Conservation (phyloP, 352 stramenopile species). For the Phytophthora melonis region DNA sequence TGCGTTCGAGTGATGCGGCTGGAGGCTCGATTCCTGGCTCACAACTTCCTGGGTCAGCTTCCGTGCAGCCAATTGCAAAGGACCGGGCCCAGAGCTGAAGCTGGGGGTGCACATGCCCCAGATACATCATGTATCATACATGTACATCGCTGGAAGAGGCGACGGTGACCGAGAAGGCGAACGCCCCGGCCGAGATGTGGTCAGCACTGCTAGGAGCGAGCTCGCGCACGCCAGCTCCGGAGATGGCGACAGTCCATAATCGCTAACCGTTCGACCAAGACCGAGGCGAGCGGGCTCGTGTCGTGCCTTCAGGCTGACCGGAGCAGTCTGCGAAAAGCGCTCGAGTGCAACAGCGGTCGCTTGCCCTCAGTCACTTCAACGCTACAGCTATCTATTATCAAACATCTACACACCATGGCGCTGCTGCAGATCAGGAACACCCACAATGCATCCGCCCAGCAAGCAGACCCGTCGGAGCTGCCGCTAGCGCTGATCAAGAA, state of each 20-base stretch:
- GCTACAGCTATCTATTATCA: background rate
- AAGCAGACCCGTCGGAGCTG: constrained; percentile 22
- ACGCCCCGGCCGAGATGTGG: constrained; percentile 13
- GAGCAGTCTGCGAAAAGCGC: constrained; percentile 42
- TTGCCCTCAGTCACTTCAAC: constrained; percentile 20
- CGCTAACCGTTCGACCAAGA: constrained; percentile 14
- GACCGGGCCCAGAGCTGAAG: constrained; percentile 13
- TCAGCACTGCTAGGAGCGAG: constrained; percentile 25
- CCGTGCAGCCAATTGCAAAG: background rate
- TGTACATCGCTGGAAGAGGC: background rate
- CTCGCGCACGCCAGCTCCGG: constrained; percentile 28
- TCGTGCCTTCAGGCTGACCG: constrained; percentile 8
- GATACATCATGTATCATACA: too few relatives aligned
- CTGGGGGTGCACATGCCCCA: constrained; percentile 12
- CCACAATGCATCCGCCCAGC: background rate
- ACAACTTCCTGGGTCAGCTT: constrained; percentile 12
- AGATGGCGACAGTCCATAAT: constrained; percentile 24
- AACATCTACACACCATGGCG: constrained; percentile 2
- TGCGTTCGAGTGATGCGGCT: constrained; percentile 18
- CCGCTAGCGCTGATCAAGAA: constrained; percentile 40
- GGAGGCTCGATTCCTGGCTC: constrained; percentile 10
- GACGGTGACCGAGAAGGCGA: background rate
- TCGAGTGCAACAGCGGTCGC: constrained; percentile 15
- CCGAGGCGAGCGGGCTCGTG: background rate
- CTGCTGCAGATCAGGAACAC: constrained; percentile 15